Evolutionary conservation across 108 stramenopile species (phyloP), one percentile per base, ranked within the genome.

Genomic region (Chaetoceros tenuissimus): DNA sequence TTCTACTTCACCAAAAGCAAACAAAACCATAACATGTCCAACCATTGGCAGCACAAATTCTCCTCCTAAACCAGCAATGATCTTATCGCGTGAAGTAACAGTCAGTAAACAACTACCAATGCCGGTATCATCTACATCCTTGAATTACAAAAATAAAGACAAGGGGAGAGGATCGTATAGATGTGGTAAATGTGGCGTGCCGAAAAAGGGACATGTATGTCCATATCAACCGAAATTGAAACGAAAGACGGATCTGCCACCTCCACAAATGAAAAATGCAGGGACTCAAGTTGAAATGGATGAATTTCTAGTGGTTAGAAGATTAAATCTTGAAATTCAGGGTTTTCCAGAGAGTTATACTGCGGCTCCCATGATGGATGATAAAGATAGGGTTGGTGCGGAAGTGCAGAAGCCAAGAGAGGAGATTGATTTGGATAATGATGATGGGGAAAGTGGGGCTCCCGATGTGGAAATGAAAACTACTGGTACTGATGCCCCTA

Each of bases 191-290:
- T 94, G 93, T 49, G 93, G 93, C 3, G 89, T 82, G 16, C 93
- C 93, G 24, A 94, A 94, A 55, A 91, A 91, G 55, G 93, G 93
- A 16, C 93, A 94, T 72, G 72, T 91, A 24, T 94, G 93, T 78
- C 93, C 93, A 3, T 94, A 94, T 65, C 89, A 94, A 62, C 89
- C 93, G 5, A 86, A 86, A 54, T 59, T 94, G 48, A 87, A 87
- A 46, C 72, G 87, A 26, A 72, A 75, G 49, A 69, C 87, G n/a
- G 85, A 82, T 26, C 87, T 87, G 25, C 83, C 85, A 16, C 63
- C 75, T 17, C 92, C 92, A 7, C 85, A 87, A 48, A 87, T 82
- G 80, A 81, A 82, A 59, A 78, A 75, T 62, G 87, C 85, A 28
- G 83, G 82, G 22, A 82, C 87, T 34, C 90, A 92, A 59, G 90